Evolutionary conservation across 192 early-diverging fungal species (phyloP).

Genomic region (Chytriomyces confervae): DNA sequence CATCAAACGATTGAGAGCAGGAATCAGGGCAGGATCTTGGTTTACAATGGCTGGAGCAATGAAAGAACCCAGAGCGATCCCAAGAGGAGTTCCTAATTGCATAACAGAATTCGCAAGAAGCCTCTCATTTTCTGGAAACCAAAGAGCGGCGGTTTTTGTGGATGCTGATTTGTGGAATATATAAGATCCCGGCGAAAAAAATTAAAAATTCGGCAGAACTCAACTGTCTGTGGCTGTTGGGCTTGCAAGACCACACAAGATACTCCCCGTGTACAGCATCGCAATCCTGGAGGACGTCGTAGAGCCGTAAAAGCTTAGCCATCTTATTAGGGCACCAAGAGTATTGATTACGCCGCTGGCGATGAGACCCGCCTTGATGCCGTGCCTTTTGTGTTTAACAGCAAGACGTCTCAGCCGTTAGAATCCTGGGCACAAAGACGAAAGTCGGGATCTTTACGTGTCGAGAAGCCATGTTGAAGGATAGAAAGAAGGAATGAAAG

Average conservation of each 20-base stretch:
- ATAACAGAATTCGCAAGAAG: conserved; percentile 41
- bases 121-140: conserved; percentile 40
- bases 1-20: conserved; percentile 22
- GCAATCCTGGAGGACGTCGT: no score
- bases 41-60: conserved; percentile 33
- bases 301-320: not conserved
- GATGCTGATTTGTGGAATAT: not conserved
- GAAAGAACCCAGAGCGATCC: conserved; percentile 6
- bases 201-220: no score
- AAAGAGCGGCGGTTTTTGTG: conserved; percentile 36
- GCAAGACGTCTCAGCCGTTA: not conserved
- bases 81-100: conserved; percentile 23
- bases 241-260: no score
- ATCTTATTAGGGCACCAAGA: not conserved
- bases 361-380: not conserved
- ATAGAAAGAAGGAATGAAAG: not conserved
- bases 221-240: no score
- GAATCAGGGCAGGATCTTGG: conserved; percentile 13
- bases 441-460: not conserved
- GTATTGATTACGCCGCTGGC: not conserved
- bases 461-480: conserved; percentile 28
- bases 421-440: not conserved
- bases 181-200: no score
- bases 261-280: no score
- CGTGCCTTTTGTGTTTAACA: not conserved